A percentile compares a stretch with the other conserved stretches of the same genome.
Conservation (phyloP, 129 eudicot species). For the Heracleum sosnowskyi region DNA sequence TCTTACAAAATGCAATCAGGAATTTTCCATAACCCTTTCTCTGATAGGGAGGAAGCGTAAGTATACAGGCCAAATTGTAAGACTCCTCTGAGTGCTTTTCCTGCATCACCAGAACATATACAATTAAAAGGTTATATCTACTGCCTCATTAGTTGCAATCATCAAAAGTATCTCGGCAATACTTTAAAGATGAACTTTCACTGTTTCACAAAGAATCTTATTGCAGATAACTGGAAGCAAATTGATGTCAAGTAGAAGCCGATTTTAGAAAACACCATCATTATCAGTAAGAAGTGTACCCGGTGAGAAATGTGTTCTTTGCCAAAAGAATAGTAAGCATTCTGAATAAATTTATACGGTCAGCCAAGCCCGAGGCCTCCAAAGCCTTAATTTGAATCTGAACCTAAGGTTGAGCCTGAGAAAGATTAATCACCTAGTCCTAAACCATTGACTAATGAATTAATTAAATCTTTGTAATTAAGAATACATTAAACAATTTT, state of each 20-base stretch:
- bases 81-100: slow-evolving; percentile 99
- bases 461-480: background rate
- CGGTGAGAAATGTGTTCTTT: background rate
- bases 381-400: background rate
- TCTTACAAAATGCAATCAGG: slow-evolving; percentile 87
- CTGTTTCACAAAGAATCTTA: background rate
- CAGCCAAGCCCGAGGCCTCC: background rate
- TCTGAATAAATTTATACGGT: background rate
- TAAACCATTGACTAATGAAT: background rate
- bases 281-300: background rate
- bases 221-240: background rate
- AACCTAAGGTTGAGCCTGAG: background rate
- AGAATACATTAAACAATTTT: background rate
- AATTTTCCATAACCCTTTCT: slow-evolving; percentile 98
- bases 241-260: background rate
- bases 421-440: background rate
- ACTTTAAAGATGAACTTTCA: background rate
- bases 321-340: background rate
- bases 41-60: slow-evolving; percentile 97
- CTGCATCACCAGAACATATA: slow-evolving; percentile 38
- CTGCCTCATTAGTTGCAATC: background rate
- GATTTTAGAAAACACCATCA: background rate
- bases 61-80: slow-evolving; percentile 86
- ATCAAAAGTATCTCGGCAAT: background rate
- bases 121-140: background rate